Percentiles rank a stretch among this genome's conserved stretches.
Conservation (phyloP, 2,329 filamentous ascomycete species). For the Monosporascus sp. region DNA sequence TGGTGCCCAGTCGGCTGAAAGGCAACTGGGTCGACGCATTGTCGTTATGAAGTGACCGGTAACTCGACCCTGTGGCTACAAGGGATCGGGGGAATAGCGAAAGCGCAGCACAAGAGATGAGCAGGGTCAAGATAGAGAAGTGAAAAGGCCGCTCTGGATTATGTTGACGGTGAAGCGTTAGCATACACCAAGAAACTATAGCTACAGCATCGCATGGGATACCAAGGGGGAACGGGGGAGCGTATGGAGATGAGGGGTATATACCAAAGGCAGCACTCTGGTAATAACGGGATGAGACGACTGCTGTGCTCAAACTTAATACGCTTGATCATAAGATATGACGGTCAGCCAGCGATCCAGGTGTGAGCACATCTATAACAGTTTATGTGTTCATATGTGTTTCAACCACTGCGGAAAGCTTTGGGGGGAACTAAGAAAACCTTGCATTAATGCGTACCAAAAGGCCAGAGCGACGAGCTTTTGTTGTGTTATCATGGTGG, state of each 20-base stretch:
- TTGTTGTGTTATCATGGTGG: neutral
- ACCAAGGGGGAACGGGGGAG: neutral
- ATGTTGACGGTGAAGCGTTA: neutral
- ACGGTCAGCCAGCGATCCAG: no score
- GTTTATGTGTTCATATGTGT: neutral
- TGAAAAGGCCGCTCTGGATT: slow-evolving; percentile 29
- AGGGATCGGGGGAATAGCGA: slow-evolving; percentile 11
- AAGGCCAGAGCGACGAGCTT: neutral
- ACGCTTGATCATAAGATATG: neutral
- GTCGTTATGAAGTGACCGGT: slow-evolving; percentile 5
- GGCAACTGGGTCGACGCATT: slow-evolving; percentile 4
- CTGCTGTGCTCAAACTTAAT: neutral
- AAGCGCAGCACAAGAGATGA: slow-evolving; percentile 18
- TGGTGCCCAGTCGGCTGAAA: slow-evolving; percentile 2
- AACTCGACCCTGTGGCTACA: slow-evolving; percentile 7
- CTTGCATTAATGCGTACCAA: neutral
- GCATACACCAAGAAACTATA: neutral
- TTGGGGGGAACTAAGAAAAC: neutral
- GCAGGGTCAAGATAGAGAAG: slow-evolving; percentile 26
- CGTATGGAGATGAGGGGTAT: neutral
- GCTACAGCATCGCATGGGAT: neutral
- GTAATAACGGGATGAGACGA: neutral
- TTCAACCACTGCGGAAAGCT: neutral
- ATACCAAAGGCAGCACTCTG: neutral
- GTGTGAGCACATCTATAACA: neutral